Evolutionary conservation across 176 grass and related monocot genomes (phyloP), one percentile per base, ranked within the genome.

Genomic region (Tillandsia leiboldiana): DNA sequence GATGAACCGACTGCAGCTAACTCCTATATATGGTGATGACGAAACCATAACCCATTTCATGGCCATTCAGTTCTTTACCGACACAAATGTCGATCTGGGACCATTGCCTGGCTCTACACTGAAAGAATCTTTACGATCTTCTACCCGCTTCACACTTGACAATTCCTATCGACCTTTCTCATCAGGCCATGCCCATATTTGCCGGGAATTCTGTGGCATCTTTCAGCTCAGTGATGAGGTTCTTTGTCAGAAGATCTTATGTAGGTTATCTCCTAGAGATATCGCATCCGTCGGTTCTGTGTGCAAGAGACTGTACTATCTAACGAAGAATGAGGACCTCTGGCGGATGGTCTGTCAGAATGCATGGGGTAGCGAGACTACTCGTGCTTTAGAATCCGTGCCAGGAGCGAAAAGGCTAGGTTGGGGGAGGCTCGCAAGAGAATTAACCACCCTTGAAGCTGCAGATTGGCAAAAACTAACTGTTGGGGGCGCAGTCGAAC

Each of bases 321-420:
- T 93, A 67, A 87, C 94, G 77, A 89, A 67, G 79, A 97, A 97
- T 85, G 94, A 97, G 48, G 82, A 90, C 77, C 84, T 92, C 68
- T 93, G 94, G 94, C 86, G 84, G 73, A 92, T 97, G 94, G 89
- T 97, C 78, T 97, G 94, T 80, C 89, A 90, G 69, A 90, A 97
- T 83, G 89, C 89, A 59, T 97, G 94, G 94, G 89, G 84, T 20
- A 76, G 51, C 7, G 86, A 90, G 47, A 84, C 84, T 48, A 93
- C 89, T 79, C 75, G 15, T 11, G 79, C 77, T 68, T 79, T 92
- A 73, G 89, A 92, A 81, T 87, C 75, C 72, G 86, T 87, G 52
- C 76, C 85, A 70, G 89, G 86, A 75, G 70, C 93, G 72, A 96
- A 80, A 85, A 78, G 22, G 73, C 79, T 92, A 65, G 89, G 83